Base-by-base conservation (phyloP, 805 yeast species). In the Grigorovia humatica region DNA sequence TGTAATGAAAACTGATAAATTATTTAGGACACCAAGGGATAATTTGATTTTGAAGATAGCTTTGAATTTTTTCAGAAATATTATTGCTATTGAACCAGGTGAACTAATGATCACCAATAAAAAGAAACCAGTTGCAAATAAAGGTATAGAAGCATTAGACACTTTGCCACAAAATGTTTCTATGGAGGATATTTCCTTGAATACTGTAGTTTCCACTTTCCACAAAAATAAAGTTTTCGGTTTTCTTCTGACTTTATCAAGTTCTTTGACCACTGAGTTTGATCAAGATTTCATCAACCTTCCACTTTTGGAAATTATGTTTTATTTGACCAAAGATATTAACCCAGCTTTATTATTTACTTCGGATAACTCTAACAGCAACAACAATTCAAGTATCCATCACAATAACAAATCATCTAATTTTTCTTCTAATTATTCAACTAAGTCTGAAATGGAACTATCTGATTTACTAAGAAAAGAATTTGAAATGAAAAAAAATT, bases 11-110 rank as follows among this genome's bases (percentile, higher is more conserved):
- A 69, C 75, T 51, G 69, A 74, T 1, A 76, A 72, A 58, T 60
- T 67, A 1, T 82, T 83, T 19, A 75, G 97, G 54, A 79, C 80
- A 2, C 73, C 81, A 0, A 71, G 88, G 41, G 97, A 90, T 58
- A 81, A 81, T 52, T 82, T 82, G 45, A 76, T 90, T 13, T 66
- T 93, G 47, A 79, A 83, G 51, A 73, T 91, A 53, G 87, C 85
- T 29, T 68, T 90, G 15, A 79, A 79, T 48, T 80, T 93, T 61
- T 75, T 89, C 55, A 75, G 96, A 55, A 93, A 93, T 63, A 59
- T 93, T n/a, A 69, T 86, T 9, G 76, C 80, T 43, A 88, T 91
- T 38, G 88, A 84, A 57, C 91, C 90, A 0, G 80, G 85, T 1
- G 80, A 76, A 40, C 58, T 76, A 5, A 74, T 82, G 1, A 66